phyloP scores from a whole-genome alignment of 2,329 filamentous ascomycete genomes.

The Aspergillus chevalieri region DNA sequence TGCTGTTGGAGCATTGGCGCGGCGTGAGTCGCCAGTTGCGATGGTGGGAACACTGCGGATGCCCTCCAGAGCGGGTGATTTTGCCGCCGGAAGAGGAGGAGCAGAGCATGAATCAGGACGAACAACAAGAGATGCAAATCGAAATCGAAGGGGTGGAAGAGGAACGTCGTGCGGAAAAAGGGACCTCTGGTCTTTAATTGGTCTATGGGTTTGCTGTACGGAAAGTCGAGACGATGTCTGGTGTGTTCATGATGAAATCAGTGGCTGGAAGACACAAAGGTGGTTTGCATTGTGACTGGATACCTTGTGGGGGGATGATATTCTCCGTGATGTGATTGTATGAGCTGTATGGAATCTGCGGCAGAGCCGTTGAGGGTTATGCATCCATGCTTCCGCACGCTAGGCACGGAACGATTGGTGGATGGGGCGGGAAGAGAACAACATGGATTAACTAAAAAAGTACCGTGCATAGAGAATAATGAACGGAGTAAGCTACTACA shows the following conservation, averaged over 20 bases:
- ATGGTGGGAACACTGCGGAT: conserved; percentile 19
- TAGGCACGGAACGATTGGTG: not conserved
- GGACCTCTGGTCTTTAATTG: too few relatives aligned
- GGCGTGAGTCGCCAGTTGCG: conserved; percentile 28
- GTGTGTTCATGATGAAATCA: not conserved
- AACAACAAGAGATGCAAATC: not conserved
- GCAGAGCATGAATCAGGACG: not conserved
- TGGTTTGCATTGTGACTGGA: not conserved
- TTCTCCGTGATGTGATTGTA: too few relatives aligned
- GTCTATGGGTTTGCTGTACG: too few relatives aligned
- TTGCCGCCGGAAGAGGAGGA: conserved; percentile 2
- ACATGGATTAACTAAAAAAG: too few relatives aligned
- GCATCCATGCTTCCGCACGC: too few relatives aligned
- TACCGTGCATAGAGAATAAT: too few relatives aligned
- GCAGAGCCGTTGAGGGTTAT: too few relatives aligned
- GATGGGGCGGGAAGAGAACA: not conserved
- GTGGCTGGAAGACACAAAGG: not conserved
- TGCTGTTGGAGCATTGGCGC: conserved; percentile 33
- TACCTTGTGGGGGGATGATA: not conserved
- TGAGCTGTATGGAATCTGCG: too few relatives aligned
- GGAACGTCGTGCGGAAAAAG: too few relatives aligned
- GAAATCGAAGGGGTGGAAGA: not conserved
- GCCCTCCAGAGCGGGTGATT: not conserved
- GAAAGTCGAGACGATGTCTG: too few relatives aligned
- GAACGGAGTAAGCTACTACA: too few relatives aligned